Evolutionary conservation across 345 rosid species (phyloP).

Genomic region (Eucalyptus polybractea): DNA sequence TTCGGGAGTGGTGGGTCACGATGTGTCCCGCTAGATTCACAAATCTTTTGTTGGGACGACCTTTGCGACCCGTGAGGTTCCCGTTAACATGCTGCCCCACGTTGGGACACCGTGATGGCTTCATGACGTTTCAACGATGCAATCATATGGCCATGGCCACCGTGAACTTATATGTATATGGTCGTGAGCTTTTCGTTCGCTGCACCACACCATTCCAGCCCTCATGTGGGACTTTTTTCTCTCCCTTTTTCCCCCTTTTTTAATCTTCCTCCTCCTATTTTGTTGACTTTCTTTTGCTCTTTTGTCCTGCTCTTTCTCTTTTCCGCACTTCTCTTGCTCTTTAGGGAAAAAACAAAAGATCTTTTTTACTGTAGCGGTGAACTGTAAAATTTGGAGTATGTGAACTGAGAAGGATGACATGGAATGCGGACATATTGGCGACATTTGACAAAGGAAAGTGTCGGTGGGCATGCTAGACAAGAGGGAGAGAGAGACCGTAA

Average conservation of each 20-base stretch:
- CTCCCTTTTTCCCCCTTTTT: background rate
- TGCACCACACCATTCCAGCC: background rate
- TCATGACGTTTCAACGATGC: background rate
- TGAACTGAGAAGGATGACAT: background rate
- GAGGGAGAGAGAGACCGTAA: background rate
- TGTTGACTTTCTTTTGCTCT: background rate
- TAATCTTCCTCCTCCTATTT: background rate
- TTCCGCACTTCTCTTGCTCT: background rate
- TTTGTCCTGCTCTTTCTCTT: background rate
- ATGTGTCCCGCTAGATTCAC: background rate
- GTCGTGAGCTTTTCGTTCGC: background rate
- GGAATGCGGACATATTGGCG: background rate
- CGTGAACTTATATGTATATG: background rate
- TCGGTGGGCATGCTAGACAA: background rate
- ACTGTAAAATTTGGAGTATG: background rate
- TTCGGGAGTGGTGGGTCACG: background rate
- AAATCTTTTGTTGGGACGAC: background rate
- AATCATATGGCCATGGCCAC: background rate
- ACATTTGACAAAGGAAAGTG: background rate
- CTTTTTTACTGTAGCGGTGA: background rate
- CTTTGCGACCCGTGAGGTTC: background rate
- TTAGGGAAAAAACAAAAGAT: background rate
- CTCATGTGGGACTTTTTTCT: background rate
- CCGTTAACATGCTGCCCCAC: background rate
- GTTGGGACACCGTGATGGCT: background rate